These are phyloP conservation scores for Taphrina pruni DNA, from an alignment of 1,139 yeast species.

Conservation along the genomic window DNA sequence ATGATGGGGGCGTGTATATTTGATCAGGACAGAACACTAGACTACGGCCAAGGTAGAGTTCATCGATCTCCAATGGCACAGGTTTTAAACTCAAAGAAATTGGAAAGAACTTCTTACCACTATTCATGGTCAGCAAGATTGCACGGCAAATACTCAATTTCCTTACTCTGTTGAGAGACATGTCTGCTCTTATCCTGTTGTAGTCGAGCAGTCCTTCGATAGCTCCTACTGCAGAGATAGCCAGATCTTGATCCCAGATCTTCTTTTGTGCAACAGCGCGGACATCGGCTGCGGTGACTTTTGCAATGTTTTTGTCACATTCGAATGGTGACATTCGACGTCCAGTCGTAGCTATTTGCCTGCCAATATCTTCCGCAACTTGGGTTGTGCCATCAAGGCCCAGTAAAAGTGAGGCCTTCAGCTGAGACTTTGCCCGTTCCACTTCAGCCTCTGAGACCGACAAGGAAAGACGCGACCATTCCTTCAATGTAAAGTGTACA, in stretches of 20 bases:
- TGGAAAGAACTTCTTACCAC: slow-evolving; percentile 6
- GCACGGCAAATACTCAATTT: background rate
- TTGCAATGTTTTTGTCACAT: slow-evolving; percentile 81
- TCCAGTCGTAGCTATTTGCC: slow-evolving; percentile 95
- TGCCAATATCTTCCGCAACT: slow-evolving; percentile 95
- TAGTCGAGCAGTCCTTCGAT: slow-evolving; percentile 68
- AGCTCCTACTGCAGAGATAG: slow-evolving; percentile 89
- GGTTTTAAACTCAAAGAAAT: too few relatives aligned
- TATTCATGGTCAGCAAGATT: slow-evolving; percentile 3
- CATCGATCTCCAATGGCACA: too few relatives aligned
- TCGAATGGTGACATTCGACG: slow-evolving; percentile 88
- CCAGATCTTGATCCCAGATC: slow-evolving; percentile 77
- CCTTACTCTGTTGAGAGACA: slow-evolving; percentile 41
- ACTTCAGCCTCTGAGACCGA: slow-evolving; percentile 89
- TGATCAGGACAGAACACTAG: too few relatives aligned
- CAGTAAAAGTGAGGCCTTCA: slow-evolving; percentile 86
- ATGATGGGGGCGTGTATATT: too few relatives aligned
- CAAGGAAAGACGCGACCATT: slow-evolving; percentile 83
- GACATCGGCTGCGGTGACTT: slow-evolving; percentile 78
- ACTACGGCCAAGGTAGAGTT: too few relatives aligned
- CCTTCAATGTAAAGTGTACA: slow-evolving; percentile 75
- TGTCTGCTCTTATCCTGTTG: slow-evolving; percentile 53
- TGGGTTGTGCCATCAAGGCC: slow-evolving; percentile 95
- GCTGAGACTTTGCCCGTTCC: slow-evolving; percentile 89
- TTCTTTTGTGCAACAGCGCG: slow-evolving; percentile 87